Evolutionary conservation across 345 rosid genomes (phyloP).

Genomic region (Eutrema heterophyllum): DNA sequence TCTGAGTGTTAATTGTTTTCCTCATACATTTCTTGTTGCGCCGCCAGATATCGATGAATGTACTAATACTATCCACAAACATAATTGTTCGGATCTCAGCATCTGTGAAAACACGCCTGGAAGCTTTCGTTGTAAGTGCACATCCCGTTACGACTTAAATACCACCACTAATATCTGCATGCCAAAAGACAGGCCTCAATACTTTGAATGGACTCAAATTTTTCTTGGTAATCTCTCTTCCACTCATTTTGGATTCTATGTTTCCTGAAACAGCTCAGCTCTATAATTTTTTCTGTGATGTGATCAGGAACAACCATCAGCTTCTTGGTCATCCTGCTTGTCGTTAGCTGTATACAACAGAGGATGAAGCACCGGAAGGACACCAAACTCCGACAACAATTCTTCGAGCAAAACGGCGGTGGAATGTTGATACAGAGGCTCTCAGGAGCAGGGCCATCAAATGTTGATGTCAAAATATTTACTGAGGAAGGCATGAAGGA

Average conservation of each 20-base stretch:
- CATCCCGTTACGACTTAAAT: background rate
- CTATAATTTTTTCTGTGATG: background rate
- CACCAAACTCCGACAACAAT: background rate
- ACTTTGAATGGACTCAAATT: background rate
- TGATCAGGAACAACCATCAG: background rate
- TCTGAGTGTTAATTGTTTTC: background rate
- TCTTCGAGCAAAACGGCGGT: background rate
- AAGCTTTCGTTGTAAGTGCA: conserved; percentile 26
- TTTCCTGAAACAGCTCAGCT: too few species aligned
- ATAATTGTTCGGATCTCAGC: background rate
- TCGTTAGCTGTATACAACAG: background rate
- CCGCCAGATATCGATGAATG: background rate
- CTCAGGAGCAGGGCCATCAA: background rate
- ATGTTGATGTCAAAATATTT: background rate
- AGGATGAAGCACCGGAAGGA: background rate
- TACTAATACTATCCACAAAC: background rate
- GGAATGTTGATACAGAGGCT: background rate
- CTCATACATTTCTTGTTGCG: background rate
- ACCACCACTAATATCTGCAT: background rate
- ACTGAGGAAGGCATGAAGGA: background rate
- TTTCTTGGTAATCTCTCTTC: background rate
- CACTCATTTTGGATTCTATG: background rate
- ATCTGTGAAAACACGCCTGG: conserved; percentile 1
- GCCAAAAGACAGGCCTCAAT: background rate
- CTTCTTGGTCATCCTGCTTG: background rate